Evolutionary conservation across 176 grass and related monocot genomes (phyloP), one percentile per base, ranked within the genome.

Genomic region (Ampelocalamus luodianensis): DNA sequence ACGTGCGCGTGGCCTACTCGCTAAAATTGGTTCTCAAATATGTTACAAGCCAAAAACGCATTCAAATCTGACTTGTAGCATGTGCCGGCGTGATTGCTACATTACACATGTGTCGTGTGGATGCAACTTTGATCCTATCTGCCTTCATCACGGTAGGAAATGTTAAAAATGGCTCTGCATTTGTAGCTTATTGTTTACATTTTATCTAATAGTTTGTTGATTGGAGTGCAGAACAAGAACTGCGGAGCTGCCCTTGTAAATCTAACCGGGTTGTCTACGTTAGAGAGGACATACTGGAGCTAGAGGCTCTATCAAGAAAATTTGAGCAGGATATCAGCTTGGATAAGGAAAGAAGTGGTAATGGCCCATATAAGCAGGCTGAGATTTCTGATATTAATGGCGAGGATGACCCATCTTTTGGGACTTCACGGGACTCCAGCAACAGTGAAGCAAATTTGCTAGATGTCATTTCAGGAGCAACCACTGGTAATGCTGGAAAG

Each of bases 61-160:
- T 72, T 49, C 80, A 15, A 81, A 87, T 66, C 61, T 96, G 55
- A 74, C 83, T 0, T 99, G 97, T 88, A 88, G 91, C 74, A 87
- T 99, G 46, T 99, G 97, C 62, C 82, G 88, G 61, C 89, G 92
- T 79, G 93, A 94, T 85, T 99, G 97, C 85, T 96, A 96, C 48
- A 56, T 96, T 45, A 86, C 90, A 71, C 86, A 96, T 62, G 91
- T 99, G 61, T 72, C 62, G 56, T 99, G 97, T 64, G 72, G 86
- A 76, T 99, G 97, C 79, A 80, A 85, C 43, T 79, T 91, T 77
- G 93, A 89, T 82, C 90, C 97, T 53, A 83, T 96, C 76, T 99
- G 97, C 82, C 86, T 99, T 54, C 90, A 89, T 82, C 97, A 99
- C 7, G 97, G 97, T 99, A 99, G 74, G 91, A 45, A 58, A 45